Percentiles rank a stretch among this genome's conserved stretches.
phyloP scores from a whole-genome alignment of 768 basidiomycete genomes.

The Amanita thiersii region DNA sequence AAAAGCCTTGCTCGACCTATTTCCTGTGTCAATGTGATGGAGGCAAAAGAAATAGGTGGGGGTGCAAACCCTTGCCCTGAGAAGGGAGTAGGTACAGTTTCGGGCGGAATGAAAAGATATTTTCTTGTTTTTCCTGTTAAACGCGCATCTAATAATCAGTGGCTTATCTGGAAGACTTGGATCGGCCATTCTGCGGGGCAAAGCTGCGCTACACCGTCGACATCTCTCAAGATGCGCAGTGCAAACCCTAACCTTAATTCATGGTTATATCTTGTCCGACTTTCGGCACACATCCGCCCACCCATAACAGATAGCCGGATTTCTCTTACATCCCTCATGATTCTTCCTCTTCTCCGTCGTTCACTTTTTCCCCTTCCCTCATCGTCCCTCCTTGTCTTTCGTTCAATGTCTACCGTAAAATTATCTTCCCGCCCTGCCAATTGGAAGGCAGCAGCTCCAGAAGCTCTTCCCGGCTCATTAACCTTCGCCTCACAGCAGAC shows the following conservation, averaged over 20 bases:
- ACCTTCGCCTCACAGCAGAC: slow-evolving; percentile 60
- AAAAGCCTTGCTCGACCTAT: slow-evolving; percentile 83
- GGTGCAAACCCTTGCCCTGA: slow-evolving; percentile 59
- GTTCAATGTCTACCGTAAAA: slow-evolving; percentile 16
- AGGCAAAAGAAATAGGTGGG: slow-evolving; percentile 3
- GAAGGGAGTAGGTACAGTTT: slow-evolving; percentile 68
- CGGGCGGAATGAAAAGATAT: slow-evolving; percentile 76
- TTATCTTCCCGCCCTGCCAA: slow-evolving; percentile 31
- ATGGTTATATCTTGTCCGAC: background rate
- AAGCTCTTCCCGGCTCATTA: slow-evolving; percentile 37
- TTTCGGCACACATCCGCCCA: background rate
- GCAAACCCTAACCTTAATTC: slow-evolving; percentile 5
- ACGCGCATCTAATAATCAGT: slow-evolving; percentile 77
- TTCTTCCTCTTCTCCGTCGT: background rate
- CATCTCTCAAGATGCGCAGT: no score
- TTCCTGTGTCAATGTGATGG: slow-evolving; percentile 8
- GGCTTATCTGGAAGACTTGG: slow-evolving; percentile 62
- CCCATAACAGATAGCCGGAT: no score
- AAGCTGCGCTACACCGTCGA: background rate
- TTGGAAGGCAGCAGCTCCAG: slow-evolving; percentile 72
- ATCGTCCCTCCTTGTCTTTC: background rate
- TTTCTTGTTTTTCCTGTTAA: slow-evolving; percentile 64
- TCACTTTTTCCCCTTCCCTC: background rate
- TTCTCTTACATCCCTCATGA: background rate
- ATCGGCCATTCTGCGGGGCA: slow-evolving; percentile 1